phyloP scores from a whole-genome alignment of 192 early-diverging fungal species.

The Linnemannia hyalina region DNA sequence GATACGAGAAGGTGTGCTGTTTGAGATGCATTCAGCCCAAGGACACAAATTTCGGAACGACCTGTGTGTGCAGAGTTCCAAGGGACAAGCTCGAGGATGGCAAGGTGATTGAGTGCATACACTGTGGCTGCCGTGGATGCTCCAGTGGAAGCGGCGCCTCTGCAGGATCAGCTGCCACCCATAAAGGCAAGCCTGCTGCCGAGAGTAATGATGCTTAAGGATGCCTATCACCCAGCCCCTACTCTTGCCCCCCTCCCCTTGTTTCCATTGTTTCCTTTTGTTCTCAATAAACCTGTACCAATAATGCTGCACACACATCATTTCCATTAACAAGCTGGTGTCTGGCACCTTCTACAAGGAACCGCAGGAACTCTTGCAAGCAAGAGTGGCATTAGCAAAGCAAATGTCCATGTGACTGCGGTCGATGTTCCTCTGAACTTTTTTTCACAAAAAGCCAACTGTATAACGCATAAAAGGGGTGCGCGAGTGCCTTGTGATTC shows the following conservation, averaged over 20 bases:
- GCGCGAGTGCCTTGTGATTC: not conserved
- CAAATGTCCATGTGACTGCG: not conserved
- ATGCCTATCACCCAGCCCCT: not conserved
- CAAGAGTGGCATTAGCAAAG: no score
- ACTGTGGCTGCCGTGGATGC: constrained; percentile 92
- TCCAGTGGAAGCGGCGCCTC: constrained; percentile 65
- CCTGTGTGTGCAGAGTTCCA: constrained; percentile 97
- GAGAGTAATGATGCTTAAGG: constrained; percentile 10
- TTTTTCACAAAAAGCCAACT: no score
- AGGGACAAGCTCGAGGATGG: constrained; percentile 90
- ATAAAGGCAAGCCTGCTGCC: constrained; percentile 11
- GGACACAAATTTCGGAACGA: constrained; percentile 98
- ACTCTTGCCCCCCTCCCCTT: not conserved
- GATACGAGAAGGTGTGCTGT: constrained; percentile 98
- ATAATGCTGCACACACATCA: not conserved
- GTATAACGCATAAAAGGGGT: no score
- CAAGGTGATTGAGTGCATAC: constrained; percentile 92
- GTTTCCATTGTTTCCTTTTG: not conserved
- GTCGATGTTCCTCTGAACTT: not conserved
- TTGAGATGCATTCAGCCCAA: constrained; percentile 95
- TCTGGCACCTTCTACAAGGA: not conserved
- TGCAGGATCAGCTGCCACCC: constrained; percentile 33
- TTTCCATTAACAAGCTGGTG: not conserved
- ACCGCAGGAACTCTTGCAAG: no score
- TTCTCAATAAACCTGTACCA: constrained; percentile 10